Evolutionary conservation across 164 flowering plant species (phyloP), one percentile per base, ranked within the genome.

Genomic region (Vitis cinerea): DNA sequence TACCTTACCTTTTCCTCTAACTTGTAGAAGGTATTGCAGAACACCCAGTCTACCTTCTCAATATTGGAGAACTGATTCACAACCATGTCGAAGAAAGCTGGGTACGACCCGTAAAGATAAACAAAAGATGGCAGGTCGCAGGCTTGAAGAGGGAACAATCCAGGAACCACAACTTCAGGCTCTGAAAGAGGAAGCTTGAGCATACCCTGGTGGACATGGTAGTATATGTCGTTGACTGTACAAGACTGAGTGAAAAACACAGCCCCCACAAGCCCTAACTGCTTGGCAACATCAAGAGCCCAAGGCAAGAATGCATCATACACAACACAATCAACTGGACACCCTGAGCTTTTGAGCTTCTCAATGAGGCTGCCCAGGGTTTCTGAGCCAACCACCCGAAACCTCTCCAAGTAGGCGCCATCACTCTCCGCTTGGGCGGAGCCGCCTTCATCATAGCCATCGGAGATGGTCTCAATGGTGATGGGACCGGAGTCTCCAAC

Each of bases 51-150:
- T 23, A 23, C 27, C 27, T 23, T 23, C 27, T 23, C 27, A 23
- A 23, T 23, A 23, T 23, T 23, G 27, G 27, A 23, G 27, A 23
- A 23, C 27, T 23, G 27, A 23, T 23, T 23, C 27, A 23, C 27
- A 23, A 23, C 27, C 27, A 23, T 23, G 27, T 23, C 27, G 27
- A 23, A 23, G 27, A 23, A 0, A 23, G 27, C 27, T 23, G 27
- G 27, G 27, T 23, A 23, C 2, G 27, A 23, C 0, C 27, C 27
- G 27, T 23, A 23, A 23, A 23, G 27, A 23, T 23, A 53, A 4
- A 82, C 5, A 52, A 77, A 79, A 4, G 83, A 81, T 0, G 92
- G 88, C 69, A 79, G 15, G 30, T 88, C 92, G 1, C 2, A 16
- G 54, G 17, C 53, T 0, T 66, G 64, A 4, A 88, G 78, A 8